These are phyloP conservation scores for Actinidia arguta DNA, from an alignment of 179 eudicot species.

Conservation along the genomic window DNA sequence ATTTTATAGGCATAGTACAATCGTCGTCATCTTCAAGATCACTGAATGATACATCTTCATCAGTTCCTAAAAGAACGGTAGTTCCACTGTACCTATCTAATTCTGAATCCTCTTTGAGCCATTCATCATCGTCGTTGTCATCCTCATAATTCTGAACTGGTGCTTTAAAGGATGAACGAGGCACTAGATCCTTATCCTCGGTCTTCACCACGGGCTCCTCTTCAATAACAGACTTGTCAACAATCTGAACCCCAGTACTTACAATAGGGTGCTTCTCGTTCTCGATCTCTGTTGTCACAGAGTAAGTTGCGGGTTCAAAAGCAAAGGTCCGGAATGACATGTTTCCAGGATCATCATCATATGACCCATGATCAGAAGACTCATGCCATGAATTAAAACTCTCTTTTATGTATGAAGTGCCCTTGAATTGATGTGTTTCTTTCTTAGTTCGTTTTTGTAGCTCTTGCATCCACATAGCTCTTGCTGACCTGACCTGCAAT, in stretches of 20 bases:
- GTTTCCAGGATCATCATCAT: conserved; percentile 38
- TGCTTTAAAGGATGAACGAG: conserved; percentile 36
- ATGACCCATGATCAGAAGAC: conserved; percentile 34
- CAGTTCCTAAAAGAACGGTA: conserved; percentile 46
- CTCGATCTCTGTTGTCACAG: conserved; percentile 49
- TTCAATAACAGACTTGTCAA: conserved; percentile 56
- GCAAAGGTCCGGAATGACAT: conserved; percentile 36
- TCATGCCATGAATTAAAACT: conserved; percentile 44
- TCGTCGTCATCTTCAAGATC: conserved; percentile 92
- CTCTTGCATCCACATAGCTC: conserved; percentile 88
- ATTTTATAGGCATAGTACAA: conserved; percentile 53
- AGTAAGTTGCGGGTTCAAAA: conserved; percentile 47
- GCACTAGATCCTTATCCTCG: conserved; percentile 29
- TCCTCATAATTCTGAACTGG: conserved; percentile 48
- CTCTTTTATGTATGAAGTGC: conserved; percentile 33
- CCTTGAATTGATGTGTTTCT: conserved; percentile 46
- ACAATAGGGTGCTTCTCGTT: conserved; percentile 48
- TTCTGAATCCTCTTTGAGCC: conserved; percentile 77
- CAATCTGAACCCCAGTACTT: conserved; percentile 42
- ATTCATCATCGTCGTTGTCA: conserved; percentile 75
- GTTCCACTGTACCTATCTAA: conserved; percentile 46
- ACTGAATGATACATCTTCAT: conserved; percentile 89
- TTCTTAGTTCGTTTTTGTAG: conserved; percentile 70
- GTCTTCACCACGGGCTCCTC: conserved; percentile 47
- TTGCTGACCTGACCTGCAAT: conserved; percentile 66